Evolutionary conservation across 2,329 filamentous ascomycete genomes (phyloP), one percentile per base, ranked within the genome.

Genomic region (Aspergillus uvarum): DNA sequence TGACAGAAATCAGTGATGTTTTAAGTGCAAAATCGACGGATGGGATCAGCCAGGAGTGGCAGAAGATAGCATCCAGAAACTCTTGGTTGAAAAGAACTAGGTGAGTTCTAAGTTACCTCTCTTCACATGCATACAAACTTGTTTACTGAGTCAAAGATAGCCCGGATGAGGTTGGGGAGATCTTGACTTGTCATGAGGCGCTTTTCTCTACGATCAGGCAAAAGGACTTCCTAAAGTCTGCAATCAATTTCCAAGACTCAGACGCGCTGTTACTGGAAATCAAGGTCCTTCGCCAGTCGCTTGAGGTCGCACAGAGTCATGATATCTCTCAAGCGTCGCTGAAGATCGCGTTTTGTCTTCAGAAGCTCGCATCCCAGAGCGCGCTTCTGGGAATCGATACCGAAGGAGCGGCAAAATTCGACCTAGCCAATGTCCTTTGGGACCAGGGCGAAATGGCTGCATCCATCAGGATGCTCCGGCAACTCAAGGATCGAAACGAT

Each of bases 381-480:
- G 82, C 84, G 61, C 80, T 85, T 0, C 76, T 91, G n/a, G 91
- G 89, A 0, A 77, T 98, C 2, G 85, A 87, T 59, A 86, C 97
- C 49, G 89, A 92, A 70, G 90, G 88, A 12, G 88, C 88, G 12
- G 86, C 92, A 44, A 87, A 88, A 64, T 85, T 94, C 56, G 95
- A 98, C 74, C 86, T 91, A 7, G 93, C 96, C 11, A 92, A 90
- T 69, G 92, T 96, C 6, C 80, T 99, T 1, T 99, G 95, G 94
- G 92, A 96, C 63, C 90, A 96, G 72, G 92, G 92, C 12, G 94
- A 99, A 74, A 91, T 91, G 80, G 86, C 89, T 21, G 87, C 91
- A 0, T 96, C 95, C 0, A 96, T 99, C 61, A 85, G 88, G 42
- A 93, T 98, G 83, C 85, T 98, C 21, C 89, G 94, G 69, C 84